Conservation (phyloP, 257 asterid genomes). For the Jasminum sambac region DNA sequence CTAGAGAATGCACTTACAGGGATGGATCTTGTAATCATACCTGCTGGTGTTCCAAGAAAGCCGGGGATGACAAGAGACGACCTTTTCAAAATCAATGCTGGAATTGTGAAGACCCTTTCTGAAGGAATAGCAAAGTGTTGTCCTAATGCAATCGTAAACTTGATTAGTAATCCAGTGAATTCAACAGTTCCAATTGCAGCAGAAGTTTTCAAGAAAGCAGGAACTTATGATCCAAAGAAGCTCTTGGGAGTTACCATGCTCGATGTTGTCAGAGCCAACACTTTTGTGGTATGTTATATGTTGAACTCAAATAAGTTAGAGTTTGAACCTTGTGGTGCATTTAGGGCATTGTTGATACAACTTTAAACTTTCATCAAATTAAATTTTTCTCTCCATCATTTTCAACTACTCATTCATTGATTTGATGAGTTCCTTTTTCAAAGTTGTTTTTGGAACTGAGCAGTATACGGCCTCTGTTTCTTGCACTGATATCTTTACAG, state of each 20-base stretch:
- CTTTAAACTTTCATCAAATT: too few species aligned
- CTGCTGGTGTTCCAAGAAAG: slow-evolving; percentile 93
- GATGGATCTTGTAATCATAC: slow-evolving; percentile 82
- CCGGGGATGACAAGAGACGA: slow-evolving; percentile 96
- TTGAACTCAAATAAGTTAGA: not conserved
- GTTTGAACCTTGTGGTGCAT: not conserved
- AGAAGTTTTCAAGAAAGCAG: slow-evolving; percentile 91
- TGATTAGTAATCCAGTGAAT: slow-evolving; percentile 91
- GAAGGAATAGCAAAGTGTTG: slow-evolving; percentile 80
- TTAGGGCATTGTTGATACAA: too few species aligned
- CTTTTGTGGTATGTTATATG: slow-evolving; percentile 62
- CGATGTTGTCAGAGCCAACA: slow-evolving; percentile 89
- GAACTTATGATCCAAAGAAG: slow-evolving; percentile 80
- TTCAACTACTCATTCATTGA: too few species aligned
- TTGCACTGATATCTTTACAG: slow-evolving; percentile 31
- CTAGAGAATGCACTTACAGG: slow-evolving; percentile 84
- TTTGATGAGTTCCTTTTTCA: too few species aligned
- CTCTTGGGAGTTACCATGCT: slow-evolving; percentile 91
- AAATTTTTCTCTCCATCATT: too few species aligned
- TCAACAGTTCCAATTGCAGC: slow-evolving; percentile 93
- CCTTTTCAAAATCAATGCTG: slow-evolving; percentile 87
- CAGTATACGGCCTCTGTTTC: not conserved
- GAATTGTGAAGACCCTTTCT: slow-evolving; percentile 76
- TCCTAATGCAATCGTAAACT: slow-evolving; percentile 75
- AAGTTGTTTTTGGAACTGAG: not conserved